Conservation (phyloP, 1,284 basidiomycete genomes). For the Polyporus tsugae region DNA sequence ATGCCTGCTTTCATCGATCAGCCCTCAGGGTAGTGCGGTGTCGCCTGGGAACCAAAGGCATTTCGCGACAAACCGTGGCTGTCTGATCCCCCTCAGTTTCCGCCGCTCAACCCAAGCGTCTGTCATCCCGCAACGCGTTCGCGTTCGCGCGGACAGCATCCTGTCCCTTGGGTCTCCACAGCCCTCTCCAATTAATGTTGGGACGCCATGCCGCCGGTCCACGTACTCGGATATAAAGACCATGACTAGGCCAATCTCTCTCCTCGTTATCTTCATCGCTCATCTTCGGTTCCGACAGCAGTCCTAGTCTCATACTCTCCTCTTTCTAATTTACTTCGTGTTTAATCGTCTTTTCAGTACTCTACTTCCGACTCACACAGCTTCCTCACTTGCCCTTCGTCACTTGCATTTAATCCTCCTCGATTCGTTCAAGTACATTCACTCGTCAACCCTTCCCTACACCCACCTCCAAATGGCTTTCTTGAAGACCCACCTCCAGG, state of each 20-base stretch:
- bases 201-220: constrained; percentile 5
- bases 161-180: constrained; percentile 13
- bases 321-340: constrained; percentile 30
- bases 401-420: constrained; percentile 20
- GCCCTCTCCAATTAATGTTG: constrained; percentile 20
- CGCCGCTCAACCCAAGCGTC: constrained; percentile 32
- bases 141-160: constrained; percentile 24
- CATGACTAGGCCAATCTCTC: constrained; percentile 24
- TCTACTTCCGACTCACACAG: constrained; percentile 11
- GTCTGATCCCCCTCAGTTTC: constrained; percentile 17
- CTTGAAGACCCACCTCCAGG: constrained; percentile 53
- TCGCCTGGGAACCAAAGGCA: constrained; percentile 9
- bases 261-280: constrained; percentile 26
- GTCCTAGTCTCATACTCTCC: constrained; percentile 17
- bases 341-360: constrained; percentile 26
- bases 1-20: constrained; percentile 8
- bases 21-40: constrained; percentile 15
- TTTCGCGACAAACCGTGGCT: constrained; percentile 5
- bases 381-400: constrained; percentile 16
- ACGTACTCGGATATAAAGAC: constrained; percentile 22
- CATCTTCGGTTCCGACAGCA: constrained; percentile 30
- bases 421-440: constrained; percentile 8
- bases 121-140: constrained; percentile 24
- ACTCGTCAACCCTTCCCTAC: constrained; percentile 10
- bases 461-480: constrained; percentile 27